Conservation (phyloP, 2,329 filamentous ascomycete genomes). For the Diaporthe nobilis region DNA sequence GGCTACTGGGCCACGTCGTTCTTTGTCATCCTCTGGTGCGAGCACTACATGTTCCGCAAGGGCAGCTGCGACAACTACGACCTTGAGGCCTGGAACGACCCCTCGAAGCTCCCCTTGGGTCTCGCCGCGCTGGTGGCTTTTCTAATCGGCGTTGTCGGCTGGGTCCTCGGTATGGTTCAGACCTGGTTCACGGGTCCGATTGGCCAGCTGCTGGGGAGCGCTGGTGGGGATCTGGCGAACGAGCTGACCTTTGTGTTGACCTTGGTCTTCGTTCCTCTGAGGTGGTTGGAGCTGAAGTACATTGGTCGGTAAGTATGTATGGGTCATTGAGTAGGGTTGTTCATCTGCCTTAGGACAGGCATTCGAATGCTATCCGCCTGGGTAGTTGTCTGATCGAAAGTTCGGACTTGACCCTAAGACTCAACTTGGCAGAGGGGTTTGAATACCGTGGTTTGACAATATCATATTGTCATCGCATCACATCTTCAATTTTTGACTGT, state of each 20-base stretch:
- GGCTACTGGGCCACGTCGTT: slow-evolving; percentile 66
- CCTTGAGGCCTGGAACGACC: slow-evolving; percentile 63
- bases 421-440: background rate
- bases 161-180: slow-evolving; percentile 71
- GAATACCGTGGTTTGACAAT: background rate
- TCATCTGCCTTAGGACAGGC: background rate
- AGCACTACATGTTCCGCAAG: slow-evolving; percentile 63
- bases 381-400: background rate
- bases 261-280: slow-evolving; percentile 58
- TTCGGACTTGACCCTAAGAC: background rate
- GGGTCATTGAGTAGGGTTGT: no score
- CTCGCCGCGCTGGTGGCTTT: slow-evolving; percentile 60
- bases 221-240: slow-evolving; percentile 66
- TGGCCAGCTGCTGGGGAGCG: slow-evolving; percentile 57
- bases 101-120: slow-evolving; percentile 58
- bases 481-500: background rate
- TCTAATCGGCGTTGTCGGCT: slow-evolving; percentile 60
- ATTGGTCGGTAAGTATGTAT: slow-evolving; percentile 52
- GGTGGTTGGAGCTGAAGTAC: slow-evolving; percentile 63
- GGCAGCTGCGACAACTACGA: slow-evolving; percentile 60
- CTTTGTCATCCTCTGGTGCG: slow-evolving; percentile 61
- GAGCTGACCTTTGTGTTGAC: slow-evolving; percentile 66
- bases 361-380: background rate
- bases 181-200: slow-evolving; percentile 67
- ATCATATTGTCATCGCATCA: background rate